Base-by-base conservation (phyloP, 1,139 yeast genomes). In the Zygosaccharomyces pseudobailii region DNA sequence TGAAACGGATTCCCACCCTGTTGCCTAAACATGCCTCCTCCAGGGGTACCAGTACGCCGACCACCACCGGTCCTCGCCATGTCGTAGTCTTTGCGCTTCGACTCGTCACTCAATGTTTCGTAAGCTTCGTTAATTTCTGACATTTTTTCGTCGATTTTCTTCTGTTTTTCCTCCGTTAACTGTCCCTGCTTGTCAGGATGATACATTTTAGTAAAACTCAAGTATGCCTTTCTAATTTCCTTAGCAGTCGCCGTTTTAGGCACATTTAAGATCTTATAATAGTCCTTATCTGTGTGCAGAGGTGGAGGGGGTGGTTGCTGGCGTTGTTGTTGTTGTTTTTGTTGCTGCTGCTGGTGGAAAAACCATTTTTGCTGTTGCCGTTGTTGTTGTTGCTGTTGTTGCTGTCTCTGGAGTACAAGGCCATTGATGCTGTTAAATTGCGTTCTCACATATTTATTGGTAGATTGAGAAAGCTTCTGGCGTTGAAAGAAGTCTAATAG, bases 61-160 rank as follows among this genome's bases (percentile, higher is more conserved):
- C 51, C 52, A 20, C 46, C 43, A 36, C 52, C 51, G 19, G 51
- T 38, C 43, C 57, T 53, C 4, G 51, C 86, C 32, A 71, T 57
- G 61, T 87, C 95, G 60, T 85, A 87, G 44, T 84, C 73, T 49
- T 72, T 78, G 48, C 83, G 76, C 50, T 78, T 71, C 43, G 82
- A 87, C 2, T 78, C 76, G 55, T 85, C 80, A 7, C 90, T 78
- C 41, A 92, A 71, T 3, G 85, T 82, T 62, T 90, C 97, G 64
- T 92, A 90, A 0, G 98, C 98, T 62, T 85, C 88, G 66, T 92
- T 92, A 54, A 92, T 87, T 44, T 84, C 90, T 48, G 95, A 89
- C 94, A 92, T 92, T 59, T 86, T 87, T 39, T 72, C 72, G 65
- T 88, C 95, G 35, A 85, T 84, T 52, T 85, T 78, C 24, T 84